A percentile compares a stretch with the other conserved stretches of the same genome.
Evolutionary conservation across 1,139 yeast species (phyloP).

Genomic region (Meyerozyma carpophila): DNA sequence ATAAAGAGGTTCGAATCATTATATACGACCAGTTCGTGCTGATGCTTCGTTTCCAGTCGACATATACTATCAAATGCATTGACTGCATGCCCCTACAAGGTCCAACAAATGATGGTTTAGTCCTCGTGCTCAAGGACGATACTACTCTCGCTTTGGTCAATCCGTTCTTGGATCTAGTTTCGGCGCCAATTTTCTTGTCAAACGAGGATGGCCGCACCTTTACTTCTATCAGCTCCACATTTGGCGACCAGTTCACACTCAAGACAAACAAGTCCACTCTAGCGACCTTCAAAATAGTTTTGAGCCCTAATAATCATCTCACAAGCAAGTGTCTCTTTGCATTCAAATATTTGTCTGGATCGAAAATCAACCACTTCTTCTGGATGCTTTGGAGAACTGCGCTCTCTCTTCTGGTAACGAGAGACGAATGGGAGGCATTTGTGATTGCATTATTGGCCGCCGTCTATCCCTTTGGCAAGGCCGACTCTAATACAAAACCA

Average conservation of each 20-base stretch:
- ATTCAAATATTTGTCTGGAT: slow-evolving; percentile 52
- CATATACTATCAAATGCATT: slow-evolving; percentile 29
- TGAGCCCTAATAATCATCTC: slow-evolving; percentile 43
- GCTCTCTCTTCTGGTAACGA: slow-evolving; percentile 31
- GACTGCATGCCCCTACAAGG: slow-evolving; percentile 38
- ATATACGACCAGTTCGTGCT: slow-evolving; percentile 6
- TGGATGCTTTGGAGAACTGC: slow-evolving; percentile 66
- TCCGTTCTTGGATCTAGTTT: slow-evolving; percentile 57
- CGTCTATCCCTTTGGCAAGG: slow-evolving; percentile 35
- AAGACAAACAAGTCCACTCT: slow-evolving; percentile 18
- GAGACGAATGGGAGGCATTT: slow-evolving; percentile 62
- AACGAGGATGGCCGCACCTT: slow-evolving; percentile 14
- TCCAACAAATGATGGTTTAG: slow-evolving; percentile 32
- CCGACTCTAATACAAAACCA: slow-evolving; percentile 5
- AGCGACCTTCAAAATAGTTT: slow-evolving; percentile 28
- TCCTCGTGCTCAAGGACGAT: slow-evolving; percentile 32
- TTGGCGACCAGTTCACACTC: slow-evolving; percentile 25
- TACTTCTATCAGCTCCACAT: slow-evolving; percentile 19
- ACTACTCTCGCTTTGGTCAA: slow-evolving; percentile 44
- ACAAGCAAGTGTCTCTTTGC: slow-evolving; percentile 42
- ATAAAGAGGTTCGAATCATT: slow-evolving; percentile 22
- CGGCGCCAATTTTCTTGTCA: slow-evolving; percentile 31
- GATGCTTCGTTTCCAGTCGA: slow-evolving; percentile 29
- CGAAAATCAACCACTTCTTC: slow-evolving; percentile 51
- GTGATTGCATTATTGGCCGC: slow-evolving; percentile 46